A percentile compares a stretch with the other conserved stretches of the same genome.
These are phyloP conservation scores for Saccharomycopsis fibuligera DNA, from an alignment of 805 yeast genomes.

Conservation along the genomic window DNA sequence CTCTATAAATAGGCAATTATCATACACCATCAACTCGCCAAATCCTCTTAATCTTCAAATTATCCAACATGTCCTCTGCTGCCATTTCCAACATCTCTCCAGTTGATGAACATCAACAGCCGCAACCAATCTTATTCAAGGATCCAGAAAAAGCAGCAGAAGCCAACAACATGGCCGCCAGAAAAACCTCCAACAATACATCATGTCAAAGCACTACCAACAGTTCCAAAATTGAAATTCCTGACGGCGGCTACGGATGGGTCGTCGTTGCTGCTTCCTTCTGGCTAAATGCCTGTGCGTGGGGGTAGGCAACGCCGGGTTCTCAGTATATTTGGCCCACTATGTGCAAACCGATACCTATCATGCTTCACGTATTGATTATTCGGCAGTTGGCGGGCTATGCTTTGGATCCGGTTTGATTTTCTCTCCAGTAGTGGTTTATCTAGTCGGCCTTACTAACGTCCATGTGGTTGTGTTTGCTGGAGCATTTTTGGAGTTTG, in stretches of 20 bases:
- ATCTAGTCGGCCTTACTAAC: conserved; percentile 38
- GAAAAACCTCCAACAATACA: too few relatives aligned
- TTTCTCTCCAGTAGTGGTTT: conserved; percentile 43
- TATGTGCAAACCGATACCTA: conserved; percentile 41
- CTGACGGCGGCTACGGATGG: conserved; percentile 48
- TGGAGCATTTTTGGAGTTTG: conserved; percentile 43
- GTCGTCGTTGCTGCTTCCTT: conserved; percentile 39
- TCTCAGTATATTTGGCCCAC: conserved; percentile 43
- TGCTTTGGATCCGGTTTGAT: conserved; percentile 47
- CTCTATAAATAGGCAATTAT: too few relatives aligned
- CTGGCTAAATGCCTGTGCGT: conserved; percentile 38
- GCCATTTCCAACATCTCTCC: too few relatives aligned
- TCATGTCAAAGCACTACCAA: too few relatives aligned
- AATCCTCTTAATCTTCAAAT: too few relatives aligned
- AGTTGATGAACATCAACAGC: too few relatives aligned
- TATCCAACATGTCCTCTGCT: too few relatives aligned
- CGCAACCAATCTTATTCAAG: too few relatives aligned
- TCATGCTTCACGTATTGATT: conserved; percentile 42
- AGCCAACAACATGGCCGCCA: conserved; percentile 20
- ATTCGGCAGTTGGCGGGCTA: conserved; percentile 51
- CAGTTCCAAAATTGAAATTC: too few relatives aligned
- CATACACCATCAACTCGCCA: too few relatives aligned
- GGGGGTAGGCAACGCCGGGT: conserved; percentile 53
- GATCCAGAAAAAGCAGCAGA: too few relatives aligned
- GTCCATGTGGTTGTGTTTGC: conserved; percentile 33